Conservation (phyloP, 805 yeast species). For the Kazachstania taianensis region DNA sequence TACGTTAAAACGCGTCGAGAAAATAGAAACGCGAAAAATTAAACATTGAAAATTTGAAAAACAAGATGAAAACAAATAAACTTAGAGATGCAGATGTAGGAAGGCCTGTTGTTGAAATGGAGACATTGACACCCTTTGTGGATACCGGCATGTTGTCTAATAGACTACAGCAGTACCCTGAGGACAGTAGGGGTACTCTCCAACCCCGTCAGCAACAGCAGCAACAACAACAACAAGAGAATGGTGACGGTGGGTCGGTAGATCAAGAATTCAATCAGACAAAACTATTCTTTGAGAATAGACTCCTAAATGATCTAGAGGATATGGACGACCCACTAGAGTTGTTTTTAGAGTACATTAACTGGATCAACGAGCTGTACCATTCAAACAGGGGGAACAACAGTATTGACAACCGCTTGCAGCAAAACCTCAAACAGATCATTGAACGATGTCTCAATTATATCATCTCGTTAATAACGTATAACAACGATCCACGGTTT, state of each 20-base stretch:
- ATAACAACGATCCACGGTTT: slow-evolving; percentile 76
- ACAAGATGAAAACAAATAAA: background rate
- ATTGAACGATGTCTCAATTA: slow-evolving; percentile 50
- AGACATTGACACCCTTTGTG: background rate
- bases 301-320: slow-evolving; percentile 37
- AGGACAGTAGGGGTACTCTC: background rate
- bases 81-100: background rate
- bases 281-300: slow-evolving; percentile 31
- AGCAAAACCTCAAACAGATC: slow-evolving; percentile 37
- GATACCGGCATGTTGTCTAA: background rate
- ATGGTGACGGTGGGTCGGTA: background rate
- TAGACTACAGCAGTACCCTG: background rate
- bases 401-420: slow-evolving; percentile 17
- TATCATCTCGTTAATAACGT: slow-evolving; percentile 54
- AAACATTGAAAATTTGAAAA: background rate
- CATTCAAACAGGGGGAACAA: slow-evolving; percentile 33
- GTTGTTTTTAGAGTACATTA: slow-evolving; percentile 58
- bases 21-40: background rate
- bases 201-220: no score
- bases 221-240: background rate
- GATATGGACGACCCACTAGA: slow-evolving; percentile 80
- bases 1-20: background rate
- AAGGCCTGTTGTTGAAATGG: background rate
- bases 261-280: background rate
- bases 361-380: slow-evolving; percentile 51